A percentile compares a stretch with the other conserved stretches of the same genome.
Conservation (phyloP, 78 protist genomes). For the Dictyostelium firmibasis region DNA sequence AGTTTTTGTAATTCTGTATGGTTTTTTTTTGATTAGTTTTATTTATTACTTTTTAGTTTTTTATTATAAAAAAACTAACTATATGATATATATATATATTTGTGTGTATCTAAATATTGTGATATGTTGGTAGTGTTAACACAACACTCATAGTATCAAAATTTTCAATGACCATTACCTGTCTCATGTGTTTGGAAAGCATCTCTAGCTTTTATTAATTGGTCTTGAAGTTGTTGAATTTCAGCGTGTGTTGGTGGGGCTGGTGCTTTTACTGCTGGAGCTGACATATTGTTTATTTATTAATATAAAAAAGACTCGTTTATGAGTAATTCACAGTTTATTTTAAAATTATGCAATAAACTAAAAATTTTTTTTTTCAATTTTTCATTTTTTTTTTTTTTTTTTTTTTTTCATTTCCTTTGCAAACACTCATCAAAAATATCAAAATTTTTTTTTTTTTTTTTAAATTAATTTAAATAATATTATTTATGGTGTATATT, state of each 20-base stretch:
- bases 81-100: too few relatives aligned
- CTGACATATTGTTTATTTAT: not conserved
- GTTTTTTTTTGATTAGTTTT: not conserved
- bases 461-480: too few relatives aligned
- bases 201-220: slow-evolving; percentile 45
- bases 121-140: not conserved
- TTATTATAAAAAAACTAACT: too few relatives aligned
- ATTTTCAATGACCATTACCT: not conserved
- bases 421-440: too few relatives aligned
- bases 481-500: too few relatives aligned
- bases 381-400: not conserved
- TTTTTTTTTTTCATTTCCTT: not conserved
- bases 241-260: not conserved
- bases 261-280: not conserved
- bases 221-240: slow-evolving; percentile 46
- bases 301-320: not conserved
- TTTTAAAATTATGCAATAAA: not conserved
- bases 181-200: slow-evolving; percentile 15
- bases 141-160: not conserved
- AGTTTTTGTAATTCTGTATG: slow-evolving; percentile 42
- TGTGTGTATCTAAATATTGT: too few relatives aligned
- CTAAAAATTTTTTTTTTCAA: not conserved
- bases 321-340: too few relatives aligned
- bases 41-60: not conserved
- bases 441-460: too few relatives aligned